Percentiles rank a stretch among this genome's conserved stretches.
phyloP scores from a whole-genome alignment of 495 filamentous ascomycete species.

The Hypoxylon fuscum region DNA sequence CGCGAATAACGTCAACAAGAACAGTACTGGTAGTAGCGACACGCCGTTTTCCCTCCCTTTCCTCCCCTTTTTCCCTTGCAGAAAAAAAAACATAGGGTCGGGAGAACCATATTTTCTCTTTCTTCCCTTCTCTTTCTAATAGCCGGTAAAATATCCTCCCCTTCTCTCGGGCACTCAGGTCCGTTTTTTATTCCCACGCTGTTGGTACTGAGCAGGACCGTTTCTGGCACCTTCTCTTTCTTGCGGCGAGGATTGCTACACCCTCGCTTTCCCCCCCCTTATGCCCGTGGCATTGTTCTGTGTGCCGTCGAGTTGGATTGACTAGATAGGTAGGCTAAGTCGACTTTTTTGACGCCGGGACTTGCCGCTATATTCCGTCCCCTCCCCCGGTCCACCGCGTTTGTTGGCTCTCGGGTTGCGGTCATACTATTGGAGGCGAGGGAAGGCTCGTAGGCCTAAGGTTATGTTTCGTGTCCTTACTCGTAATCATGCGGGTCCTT shows the following conservation, averaged over 20 bases:
- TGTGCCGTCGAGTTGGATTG: constrained; percentile 30
- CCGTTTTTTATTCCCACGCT: constrained; percentile 4
- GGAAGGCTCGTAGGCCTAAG: constrained; percentile 31
- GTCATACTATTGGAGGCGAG: constrained; percentile 21
- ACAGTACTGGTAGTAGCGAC: background rate
- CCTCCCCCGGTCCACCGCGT: constrained; percentile 16
- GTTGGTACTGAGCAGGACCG: constrained; percentile 24
- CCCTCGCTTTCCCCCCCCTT: constrained; percentile 26
- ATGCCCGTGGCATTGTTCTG: constrained; percentile 6
- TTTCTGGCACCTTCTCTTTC: constrained; percentile 31
- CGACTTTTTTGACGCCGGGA: constrained; percentile 20
- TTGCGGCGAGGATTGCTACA: constrained; percentile 39
- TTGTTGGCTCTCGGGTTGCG: constrained; percentile 15
- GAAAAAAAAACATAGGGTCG: constrained; percentile 2
- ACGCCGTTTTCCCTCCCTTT: no score
- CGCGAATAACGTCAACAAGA: no score
- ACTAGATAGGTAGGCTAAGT: constrained; percentile 31
- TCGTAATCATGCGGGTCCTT: constrained; percentile 13
- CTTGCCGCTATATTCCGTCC: constrained; percentile 32
- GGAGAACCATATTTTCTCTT: background rate
- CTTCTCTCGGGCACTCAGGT: constrained; percentile 5
- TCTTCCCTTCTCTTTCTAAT: background rate
- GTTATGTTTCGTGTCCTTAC: constrained; percentile 28
- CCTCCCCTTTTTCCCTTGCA: background rate
- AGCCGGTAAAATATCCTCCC: no score